phyloP scores from a whole-genome alignment of 2,329 filamentous ascomycete genomes.

The Pseudocercospora macadamiae region DNA sequence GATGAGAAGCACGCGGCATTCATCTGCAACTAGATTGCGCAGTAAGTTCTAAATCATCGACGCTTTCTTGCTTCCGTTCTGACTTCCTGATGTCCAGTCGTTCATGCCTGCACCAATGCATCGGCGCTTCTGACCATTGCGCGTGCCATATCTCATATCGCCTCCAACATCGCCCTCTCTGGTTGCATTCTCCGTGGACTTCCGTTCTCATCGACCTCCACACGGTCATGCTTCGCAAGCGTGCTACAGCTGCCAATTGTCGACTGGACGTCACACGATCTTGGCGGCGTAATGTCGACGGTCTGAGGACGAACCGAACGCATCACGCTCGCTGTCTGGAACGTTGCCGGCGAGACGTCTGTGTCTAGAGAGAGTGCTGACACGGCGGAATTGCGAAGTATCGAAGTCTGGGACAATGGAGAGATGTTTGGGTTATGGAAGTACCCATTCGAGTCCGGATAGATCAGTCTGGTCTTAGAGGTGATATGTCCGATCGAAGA shows the following conservation, averaged over 20 bases:
- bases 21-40: not conserved
- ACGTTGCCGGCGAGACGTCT: not conserved
- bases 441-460: not conserved
- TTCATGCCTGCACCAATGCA: not conserved
- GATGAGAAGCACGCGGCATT: not conserved
- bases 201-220: not conserved
- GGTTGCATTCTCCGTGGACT: not conserved
- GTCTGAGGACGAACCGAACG: not conserved
- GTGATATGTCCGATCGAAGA: not conserved
- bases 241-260: not conserved
- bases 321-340: slow-evolving; percentile 7
- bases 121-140: not conserved
- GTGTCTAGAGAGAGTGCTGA: not conserved
- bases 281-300: not conserved
- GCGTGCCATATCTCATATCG: not conserved
- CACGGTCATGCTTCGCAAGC: not conserved
- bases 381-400: not conserved
- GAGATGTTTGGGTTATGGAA: not conserved
- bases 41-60: not conserved
- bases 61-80: not conserved
- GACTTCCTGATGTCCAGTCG: not conserved
- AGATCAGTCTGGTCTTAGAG: not conserved
- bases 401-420: not conserved
- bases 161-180: not conserved
- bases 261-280: not conserved